Conservation (phyloP, 176 grass and related monocot species). For the Puccinellia tenuiflora region DNA sequence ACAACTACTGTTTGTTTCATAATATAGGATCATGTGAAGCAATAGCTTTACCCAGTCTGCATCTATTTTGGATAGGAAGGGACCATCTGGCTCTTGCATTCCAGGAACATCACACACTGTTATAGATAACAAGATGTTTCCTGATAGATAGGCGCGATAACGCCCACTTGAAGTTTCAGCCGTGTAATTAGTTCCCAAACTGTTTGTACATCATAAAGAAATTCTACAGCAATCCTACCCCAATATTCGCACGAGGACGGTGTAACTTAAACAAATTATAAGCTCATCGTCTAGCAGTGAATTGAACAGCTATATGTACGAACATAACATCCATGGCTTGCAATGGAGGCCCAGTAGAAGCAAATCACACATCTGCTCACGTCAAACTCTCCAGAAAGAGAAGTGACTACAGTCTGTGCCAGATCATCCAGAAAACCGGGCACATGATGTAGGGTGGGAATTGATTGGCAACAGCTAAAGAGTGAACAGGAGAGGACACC, state of each 20-base stretch:
- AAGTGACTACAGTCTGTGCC: conserved; percentile 10
- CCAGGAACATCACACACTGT: conserved; percentile 17
- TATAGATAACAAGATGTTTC: conserved; percentile 16
- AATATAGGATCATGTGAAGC: background rate
- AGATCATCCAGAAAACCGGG: background rate
- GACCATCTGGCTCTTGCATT: background rate
- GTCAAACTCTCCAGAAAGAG: conserved; percentile 4
- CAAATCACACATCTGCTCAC: background rate
- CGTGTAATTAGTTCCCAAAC: conserved; percentile 7
- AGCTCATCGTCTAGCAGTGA: background rate
- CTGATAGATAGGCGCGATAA: conserved; percentile 13
- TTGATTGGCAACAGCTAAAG: background rate
- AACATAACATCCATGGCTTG: conserved; percentile 8
- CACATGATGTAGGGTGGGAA: background rate
- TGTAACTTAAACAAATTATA: background rate
- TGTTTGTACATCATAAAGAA: background rate
- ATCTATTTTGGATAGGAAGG: conserved; percentile 12
- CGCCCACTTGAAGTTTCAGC: conserved; percentile 20
- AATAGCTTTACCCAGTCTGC: background rate
- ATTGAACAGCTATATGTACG: background rate
- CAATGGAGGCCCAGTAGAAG: background rate
- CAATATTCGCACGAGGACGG: background rate
- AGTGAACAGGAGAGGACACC: conserved; percentile 15
- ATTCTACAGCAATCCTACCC: background rate
- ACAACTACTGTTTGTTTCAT: background rate